Conservation (phyloP, 2,329 filamentous ascomycete genomes). For the Scleromitrula shiraiana region DNA sequence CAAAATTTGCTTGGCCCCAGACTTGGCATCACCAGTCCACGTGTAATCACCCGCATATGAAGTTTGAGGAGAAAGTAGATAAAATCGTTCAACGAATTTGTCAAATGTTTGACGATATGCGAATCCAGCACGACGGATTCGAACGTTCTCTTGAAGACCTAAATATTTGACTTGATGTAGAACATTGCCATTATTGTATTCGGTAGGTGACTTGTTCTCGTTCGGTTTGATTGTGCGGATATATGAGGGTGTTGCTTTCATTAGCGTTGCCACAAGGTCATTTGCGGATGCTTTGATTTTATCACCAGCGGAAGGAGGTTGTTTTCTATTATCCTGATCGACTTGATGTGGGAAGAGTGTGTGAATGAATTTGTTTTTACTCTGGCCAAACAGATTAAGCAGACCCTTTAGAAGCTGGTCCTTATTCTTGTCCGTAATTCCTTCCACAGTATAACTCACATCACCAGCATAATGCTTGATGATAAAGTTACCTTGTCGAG, state of each 20-base stretch:
- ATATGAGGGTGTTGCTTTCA: constrained; percentile 96
- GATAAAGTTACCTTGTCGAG: constrained; percentile 91
- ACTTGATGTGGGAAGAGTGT: constrained; percentile 86
- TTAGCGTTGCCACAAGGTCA: constrained; percentile 85
- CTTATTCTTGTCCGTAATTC: constrained; percentile 99
- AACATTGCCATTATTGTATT: constrained; percentile 88
- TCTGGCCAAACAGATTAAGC: constrained; percentile 75
- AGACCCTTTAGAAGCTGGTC: constrained; percentile 93
- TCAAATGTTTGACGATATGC: constrained; percentile 96
- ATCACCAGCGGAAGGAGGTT: constrained; percentile 90
- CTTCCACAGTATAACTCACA: constrained; percentile 86
- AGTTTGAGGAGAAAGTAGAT: constrained; percentile 85
- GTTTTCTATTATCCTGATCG: constrained; percentile 89
- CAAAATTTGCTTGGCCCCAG: constrained; percentile 83
- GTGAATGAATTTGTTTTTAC: constrained; percentile 79
- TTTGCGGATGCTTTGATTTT: constrained; percentile 95
- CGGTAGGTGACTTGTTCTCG: constrained; percentile 91
- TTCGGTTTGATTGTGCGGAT: constrained; percentile 99
- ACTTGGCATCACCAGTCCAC: constrained; percentile 82
- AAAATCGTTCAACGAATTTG: constrained; percentile 97
- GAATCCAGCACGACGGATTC: constrained; percentile 92
- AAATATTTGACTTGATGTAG: constrained; percentile 98
- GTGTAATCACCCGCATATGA: constrained; percentile 97
- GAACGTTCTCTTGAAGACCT: constrained; percentile 97
- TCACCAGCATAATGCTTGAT: constrained; percentile 99